Evolutionary conservation across 495 filamentous ascomycete genomes (phyloP).

Genomic region (Aspergillus nidulans): DNA sequence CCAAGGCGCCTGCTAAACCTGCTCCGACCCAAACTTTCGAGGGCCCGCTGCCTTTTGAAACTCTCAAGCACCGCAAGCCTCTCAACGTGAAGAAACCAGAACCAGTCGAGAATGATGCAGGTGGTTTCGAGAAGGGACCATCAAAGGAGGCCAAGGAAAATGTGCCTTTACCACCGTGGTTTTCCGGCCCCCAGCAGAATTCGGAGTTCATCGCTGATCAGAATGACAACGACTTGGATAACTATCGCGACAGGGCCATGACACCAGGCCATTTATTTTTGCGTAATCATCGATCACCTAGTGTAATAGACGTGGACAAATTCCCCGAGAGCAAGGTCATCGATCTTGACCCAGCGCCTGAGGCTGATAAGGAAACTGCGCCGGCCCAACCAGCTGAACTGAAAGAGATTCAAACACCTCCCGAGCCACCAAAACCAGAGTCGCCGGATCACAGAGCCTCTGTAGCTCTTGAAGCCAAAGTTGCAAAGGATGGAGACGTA

Average conservation of each 20-base stretch:
- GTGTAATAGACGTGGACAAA: constrained; percentile 45
- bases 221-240: constrained; percentile 20
- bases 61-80: constrained; percentile 62
- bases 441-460: neutral
- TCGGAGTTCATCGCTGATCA: constrained; percentile 34
- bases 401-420: neutral
- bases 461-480: neutral
- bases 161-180: constrained; percentile 81
- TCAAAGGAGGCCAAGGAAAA: constrained; percentile 46
- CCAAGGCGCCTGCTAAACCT: constrained; percentile 19
- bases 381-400: neutral
- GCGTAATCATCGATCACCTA: constrained; percentile 35
- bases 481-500: neutral
- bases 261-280: constrained; percentile 36
- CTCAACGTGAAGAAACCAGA: constrained; percentile 47
- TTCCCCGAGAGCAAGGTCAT: constrained; percentile 35
- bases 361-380: constrained; percentile 6
- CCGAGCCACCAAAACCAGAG: neutral
- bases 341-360: constrained; percentile 35
- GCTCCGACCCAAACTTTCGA: constrained; percentile 41
- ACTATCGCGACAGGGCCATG: constrained; percentile 18
- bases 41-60: constrained; percentile 87
- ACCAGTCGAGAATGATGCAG: constrained; percentile 51
- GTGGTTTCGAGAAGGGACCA: constrained; percentile 62
- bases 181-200: constrained; percentile 39